These are phyloP conservation scores for Austroboletus novae-zelandiae DNA, from an alignment of 1,284 basidiomycete species.

Conservation along the genomic window DNA sequence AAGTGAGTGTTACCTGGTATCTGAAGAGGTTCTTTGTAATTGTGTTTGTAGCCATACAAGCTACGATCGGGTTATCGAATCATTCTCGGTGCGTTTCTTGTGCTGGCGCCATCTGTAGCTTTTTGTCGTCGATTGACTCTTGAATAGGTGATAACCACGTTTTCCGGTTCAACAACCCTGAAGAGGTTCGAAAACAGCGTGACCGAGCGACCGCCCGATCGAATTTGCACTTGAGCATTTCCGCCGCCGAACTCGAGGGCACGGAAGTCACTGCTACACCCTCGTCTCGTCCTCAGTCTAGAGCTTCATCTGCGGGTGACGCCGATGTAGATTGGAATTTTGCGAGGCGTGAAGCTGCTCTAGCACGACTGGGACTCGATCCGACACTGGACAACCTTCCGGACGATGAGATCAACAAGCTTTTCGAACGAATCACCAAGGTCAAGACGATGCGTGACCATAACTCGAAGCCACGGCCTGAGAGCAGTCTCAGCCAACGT, in stretches of 20 bases:
- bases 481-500: slow-evolving; percentile 81
- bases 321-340: slow-evolving; percentile 91
- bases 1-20: slow-evolving; percentile 45
- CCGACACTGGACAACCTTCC: slow-evolving; percentile 87
- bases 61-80: slow-evolving; percentile 93
- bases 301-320: slow-evolving; percentile 60
- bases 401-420: slow-evolving; percentile 89
- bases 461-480: slow-evolving; percentile 68
- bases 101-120: slow-evolving; percentile 6
- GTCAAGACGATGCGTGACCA: slow-evolving; percentile 87
- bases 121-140: background rate
- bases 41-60: slow-evolving; percentile 60
- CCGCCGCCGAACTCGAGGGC: slow-evolving; percentile 62
- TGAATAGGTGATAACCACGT: slow-evolving; percentile 89
- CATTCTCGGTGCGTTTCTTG: slow-evolving; percentile 69
- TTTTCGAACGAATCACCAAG: slow-evolving; percentile 90
- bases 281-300: slow-evolving; percentile 72
- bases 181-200: slow-evolving; percentile 88
- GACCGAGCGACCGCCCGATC: slow-evolving; percentile 73
- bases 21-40: slow-evolving; percentile 21
- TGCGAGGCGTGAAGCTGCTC: slow-evolving; percentile 88
- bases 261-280: slow-evolving; percentile 41
- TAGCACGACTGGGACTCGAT: slow-evolving; percentile 79
- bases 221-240: slow-evolving; percentile 60
- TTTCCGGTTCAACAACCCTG: slow-evolving; percentile 96